phyloP scores from a whole-genome alignment of 495 filamentous ascomycete species.

The Articulospora tetracladia region DNA sequence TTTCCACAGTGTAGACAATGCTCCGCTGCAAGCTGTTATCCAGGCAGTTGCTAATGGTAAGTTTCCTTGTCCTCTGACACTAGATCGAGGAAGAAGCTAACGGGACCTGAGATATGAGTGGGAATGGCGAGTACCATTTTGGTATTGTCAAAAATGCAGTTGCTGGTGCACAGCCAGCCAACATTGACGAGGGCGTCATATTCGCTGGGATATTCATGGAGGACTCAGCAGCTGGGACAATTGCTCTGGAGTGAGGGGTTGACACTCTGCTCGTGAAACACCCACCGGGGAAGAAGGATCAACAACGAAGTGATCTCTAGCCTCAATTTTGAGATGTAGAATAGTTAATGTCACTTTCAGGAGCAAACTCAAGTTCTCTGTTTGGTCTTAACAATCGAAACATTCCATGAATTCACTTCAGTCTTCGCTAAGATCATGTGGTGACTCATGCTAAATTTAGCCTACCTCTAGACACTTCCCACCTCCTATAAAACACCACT shows the following conservation, averaged over 20 bases:
- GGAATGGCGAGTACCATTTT: slow-evolving; percentile 44
- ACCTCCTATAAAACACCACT: too few species aligned
- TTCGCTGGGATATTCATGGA: slow-evolving; percentile 44
- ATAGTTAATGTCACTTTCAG: too few species aligned
- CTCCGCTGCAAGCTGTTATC: not conserved
- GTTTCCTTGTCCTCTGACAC: not conserved
- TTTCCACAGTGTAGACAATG: not conserved
- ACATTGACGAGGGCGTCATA: slow-evolving; percentile 39
- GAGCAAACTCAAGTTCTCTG: too few species aligned
- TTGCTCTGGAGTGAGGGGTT: slow-evolving; percentile 26
- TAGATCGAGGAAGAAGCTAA: not conserved
- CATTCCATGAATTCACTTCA: too few species aligned
- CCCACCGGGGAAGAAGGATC: too few species aligned
- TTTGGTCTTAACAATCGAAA: too few species aligned
- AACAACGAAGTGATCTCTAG: too few species aligned
- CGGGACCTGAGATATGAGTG: slow-evolving; percentile 22
- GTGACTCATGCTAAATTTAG: too few species aligned
- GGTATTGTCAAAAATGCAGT: slow-evolving; percentile 41
- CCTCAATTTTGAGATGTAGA: not conserved
- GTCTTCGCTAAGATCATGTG: too few species aligned
- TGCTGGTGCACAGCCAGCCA: slow-evolving; percentile 33
- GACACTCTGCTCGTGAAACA: too few species aligned
- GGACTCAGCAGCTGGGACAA: slow-evolving; percentile 30
- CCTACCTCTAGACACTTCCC: too few species aligned
- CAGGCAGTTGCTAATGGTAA: not conserved